Conservation (phyloP, 2,329 filamentous ascomycete species). For the Capronia epimyces region DNA sequence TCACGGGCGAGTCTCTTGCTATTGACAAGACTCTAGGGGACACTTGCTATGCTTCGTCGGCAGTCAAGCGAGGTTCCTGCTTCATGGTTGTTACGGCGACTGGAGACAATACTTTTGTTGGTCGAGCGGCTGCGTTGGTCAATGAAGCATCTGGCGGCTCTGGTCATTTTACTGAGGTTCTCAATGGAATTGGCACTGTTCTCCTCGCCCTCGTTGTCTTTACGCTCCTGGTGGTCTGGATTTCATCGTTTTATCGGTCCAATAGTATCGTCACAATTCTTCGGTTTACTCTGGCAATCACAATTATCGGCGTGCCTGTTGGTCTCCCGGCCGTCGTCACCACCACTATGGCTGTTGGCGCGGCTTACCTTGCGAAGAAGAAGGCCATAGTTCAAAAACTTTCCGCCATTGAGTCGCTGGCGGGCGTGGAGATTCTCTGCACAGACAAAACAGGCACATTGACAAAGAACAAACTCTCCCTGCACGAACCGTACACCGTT, state of each 20-base stretch:
- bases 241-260: constrained; percentile 81
- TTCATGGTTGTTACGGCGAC: constrained; percentile 77
- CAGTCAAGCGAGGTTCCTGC: constrained; percentile 84
- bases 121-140: constrained; percentile 79
- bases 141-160: constrained; percentile 66
- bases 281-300: constrained; percentile 79
- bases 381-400: constrained; percentile 91
- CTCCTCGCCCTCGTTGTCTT: constrained; percentile 74
- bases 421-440: constrained; percentile 89
- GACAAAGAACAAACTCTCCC: constrained; percentile 89
- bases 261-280: constrained; percentile 74
- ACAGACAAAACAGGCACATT: constrained; percentile 91
- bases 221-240: constrained; percentile 77
- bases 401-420: constrained; percentile 83
- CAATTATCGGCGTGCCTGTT: constrained; percentile 86
- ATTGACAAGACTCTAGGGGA: constrained; percentile 83
- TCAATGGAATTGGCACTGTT: constrained; percentile 79
- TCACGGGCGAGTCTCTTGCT: constrained; percentile 86
- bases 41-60: constrained; percentile 76
- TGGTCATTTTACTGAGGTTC: constrained; percentile 86
- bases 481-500: constrained; percentile 78
- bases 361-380: constrained; percentile 85
- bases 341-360: constrained; percentile 91
- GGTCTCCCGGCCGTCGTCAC: constrained; percentile 90
- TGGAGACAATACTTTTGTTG: constrained; percentile 86